Evolutionary conservation across 345 rosid species (phyloP), one percentile per base, ranked within the genome.

Genomic region (Aurinia saxatilis): DNA sequence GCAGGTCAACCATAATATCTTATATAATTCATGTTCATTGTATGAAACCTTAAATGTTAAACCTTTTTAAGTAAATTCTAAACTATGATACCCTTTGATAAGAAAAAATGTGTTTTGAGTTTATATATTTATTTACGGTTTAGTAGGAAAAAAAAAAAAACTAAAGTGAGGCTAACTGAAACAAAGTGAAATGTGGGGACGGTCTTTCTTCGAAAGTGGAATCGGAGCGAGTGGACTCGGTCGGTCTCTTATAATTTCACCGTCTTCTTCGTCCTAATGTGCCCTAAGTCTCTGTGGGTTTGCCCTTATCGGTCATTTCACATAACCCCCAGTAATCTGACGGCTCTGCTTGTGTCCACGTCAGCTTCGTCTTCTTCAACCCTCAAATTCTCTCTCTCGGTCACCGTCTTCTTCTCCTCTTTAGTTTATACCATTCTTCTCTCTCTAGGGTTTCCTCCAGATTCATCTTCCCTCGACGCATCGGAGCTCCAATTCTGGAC

Each of bases 361-460:
- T 84, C 91, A 78, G 63, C 88, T 63, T 81, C 98, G 87, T 83
- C 95, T 76, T 82, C 96, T 76, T 76, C 95, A 73, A 49, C 73
- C 78, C 69, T 49, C 72, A 14, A 60, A 69, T 53, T 54, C 71
- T 71, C 45, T 67, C 72, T 65, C 66, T 50, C 63, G 50, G 63
- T 70, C 68, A 70, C 68, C 68, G 64, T 70, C 74, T 70, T 68
- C 69, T 37, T 44, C 44, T 63, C 68, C 67, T 57, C 25, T 68
- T 39, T 34, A 64, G 54, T 74, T 46, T 61, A 45, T 69, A n/a
- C n/a, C n/a, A n/a, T n/a, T n/a, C n/a, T n/a, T n/a, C n/a, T n/a
- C n/a, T 59, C 52, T 35, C 73, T 84, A 82, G 93, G 93, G 88
- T 84, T 88, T 77, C 81, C 67, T 66, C 40, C 64, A 50, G 57